Evolutionary conservation across 1,284 basidiomycete species (phyloP).

Genomic region (Tylopilus sp.): DNA sequence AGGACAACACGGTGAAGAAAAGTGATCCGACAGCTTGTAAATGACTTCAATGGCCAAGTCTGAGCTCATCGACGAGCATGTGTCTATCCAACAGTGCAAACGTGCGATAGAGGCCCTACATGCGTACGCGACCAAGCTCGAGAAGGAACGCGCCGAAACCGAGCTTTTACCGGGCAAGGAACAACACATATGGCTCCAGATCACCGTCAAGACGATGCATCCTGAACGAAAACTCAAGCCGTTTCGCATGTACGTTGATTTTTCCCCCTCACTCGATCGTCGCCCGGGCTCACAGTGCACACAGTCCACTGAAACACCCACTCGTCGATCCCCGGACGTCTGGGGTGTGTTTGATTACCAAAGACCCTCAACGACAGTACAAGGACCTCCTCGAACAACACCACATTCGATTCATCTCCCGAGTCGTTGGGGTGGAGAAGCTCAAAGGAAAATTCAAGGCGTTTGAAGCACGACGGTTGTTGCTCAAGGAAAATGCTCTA

Average conservation of each 20-base stretch:
- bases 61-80: constrained; percentile 73
- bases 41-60: constrained; percentile 52
- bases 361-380: constrained; percentile 96
- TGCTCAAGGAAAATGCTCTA: constrained; percentile 91
- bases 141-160: constrained; percentile 72
- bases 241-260: constrained; percentile 76
- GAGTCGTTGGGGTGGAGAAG: constrained; percentile 94
- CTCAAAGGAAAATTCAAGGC: constrained; percentile 94
- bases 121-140: constrained; percentile 72
- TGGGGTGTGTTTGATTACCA: constrained; percentile 90
- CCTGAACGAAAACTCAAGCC: constrained; percentile 86
- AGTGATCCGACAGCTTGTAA: neutral
- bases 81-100: constrained; percentile 80
- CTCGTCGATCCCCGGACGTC: constrained; percentile 84
- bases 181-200: constrained; percentile 87
- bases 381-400: constrained; percentile 89
- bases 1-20: constrained; percentile 29
- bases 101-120: constrained; percentile 84
- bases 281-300: constrained; percentile 11
- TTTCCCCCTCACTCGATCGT: neutral
- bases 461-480: constrained; percentile 88
- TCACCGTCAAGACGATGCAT: constrained; percentile 86
- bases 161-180: constrained; percentile 86
- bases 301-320: constrained; percentile 84
- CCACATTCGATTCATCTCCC: constrained; percentile 88